A percentile compares a stretch with the other conserved stretches of the same genome.
phyloP scores from a whole-genome alignment of 1,139 yeast species.

The Suhomyces anneliseae region DNA sequence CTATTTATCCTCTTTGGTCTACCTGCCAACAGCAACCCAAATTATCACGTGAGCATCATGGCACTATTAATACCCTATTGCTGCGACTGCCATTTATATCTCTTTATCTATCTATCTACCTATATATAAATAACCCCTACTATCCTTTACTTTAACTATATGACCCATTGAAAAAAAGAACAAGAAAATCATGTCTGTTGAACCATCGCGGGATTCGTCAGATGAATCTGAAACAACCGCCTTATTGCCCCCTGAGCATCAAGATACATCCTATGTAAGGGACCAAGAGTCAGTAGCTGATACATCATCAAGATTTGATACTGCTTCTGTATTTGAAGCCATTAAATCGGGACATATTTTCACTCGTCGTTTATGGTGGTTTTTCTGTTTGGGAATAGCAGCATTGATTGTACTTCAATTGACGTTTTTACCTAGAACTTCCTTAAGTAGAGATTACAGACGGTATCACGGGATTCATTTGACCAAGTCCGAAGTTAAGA shows the following conservation, averaged over 20 bases:
- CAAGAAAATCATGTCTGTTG: background rate
- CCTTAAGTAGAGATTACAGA: slow-evolving; percentile 78
- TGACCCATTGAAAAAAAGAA: background rate
- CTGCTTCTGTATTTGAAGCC: background rate
- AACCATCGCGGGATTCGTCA: background rate
- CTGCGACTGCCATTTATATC: background rate
- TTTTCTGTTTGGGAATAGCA: slow-evolving; percentile 53
- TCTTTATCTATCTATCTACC: too few relatives aligned
- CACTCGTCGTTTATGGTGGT: slow-evolving; percentile 46
- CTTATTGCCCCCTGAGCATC: background rate
- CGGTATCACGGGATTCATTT: slow-evolving; percentile 66
- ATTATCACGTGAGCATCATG: too few relatives aligned
- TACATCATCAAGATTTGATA: background rate
- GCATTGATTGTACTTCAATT: slow-evolving; percentile 60
- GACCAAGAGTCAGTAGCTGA: background rate
- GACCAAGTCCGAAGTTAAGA: slow-evolving; percentile 63
- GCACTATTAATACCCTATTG: background rate
- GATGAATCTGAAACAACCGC: slow-evolving; percentile 3
- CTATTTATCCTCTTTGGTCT: too few relatives aligned
- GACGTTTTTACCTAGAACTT: slow-evolving; percentile 83
- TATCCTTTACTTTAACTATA: background rate
- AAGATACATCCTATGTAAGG: background rate
- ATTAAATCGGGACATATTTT: slow-evolving; percentile 2
- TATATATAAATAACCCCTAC: background rate
- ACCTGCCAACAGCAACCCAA: too few relatives aligned